Base-by-base conservation (phyloP, 441 rosid genomes). In the Croton laevigatus region DNA sequence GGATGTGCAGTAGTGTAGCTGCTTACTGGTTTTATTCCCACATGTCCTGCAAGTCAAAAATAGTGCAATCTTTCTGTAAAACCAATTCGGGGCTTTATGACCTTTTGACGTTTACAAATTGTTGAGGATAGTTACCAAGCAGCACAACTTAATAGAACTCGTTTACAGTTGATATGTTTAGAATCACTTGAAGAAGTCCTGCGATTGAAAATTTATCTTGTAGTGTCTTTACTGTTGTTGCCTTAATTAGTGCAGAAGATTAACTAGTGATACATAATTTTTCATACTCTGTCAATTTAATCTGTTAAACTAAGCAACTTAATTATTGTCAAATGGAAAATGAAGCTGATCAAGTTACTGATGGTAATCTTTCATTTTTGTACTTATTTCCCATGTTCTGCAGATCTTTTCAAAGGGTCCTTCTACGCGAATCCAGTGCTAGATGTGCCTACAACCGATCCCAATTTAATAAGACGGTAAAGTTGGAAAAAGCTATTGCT, bases 351-450 rank as follows among this genome's bases (percentile, higher is more conserved):
- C 42, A 65, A 67, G 71, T 59, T 76, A 23, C 52, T 57, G 10
- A 16, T 36, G 57, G 60, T 49, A 48, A 49, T 52, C 22, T 46
- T 66, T 17, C 59, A 42, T 9, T 49, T 49, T 61, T 53, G 16
- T 48, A 14, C 51, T 61, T 36, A 45, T 71, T 49, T 65, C 38
- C 65, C 10, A 58, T 73, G 62, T 79, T 76, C 23, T 68, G 74
- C 88, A 95, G 98, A 95, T 76, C 71, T 83, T 76, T 74, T 88
- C 75, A 95, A 95, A 73, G 96, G 97, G 70, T 94, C 99, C 51
- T 94, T 77, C 80, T 92, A 95, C 80, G 94, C 97, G 27, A 91
- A 92, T 81, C 97, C 97, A 46, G 62, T 90, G 51, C 64, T 85
- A 62, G 97, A 92, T 80, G 85, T 87, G 59, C 94, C 98, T 13